These are phyloP conservation scores for Sporothrix phasma DNA, from an alignment of 2,329 filamentous ascomycete species.

Conservation along the genomic window DNA sequence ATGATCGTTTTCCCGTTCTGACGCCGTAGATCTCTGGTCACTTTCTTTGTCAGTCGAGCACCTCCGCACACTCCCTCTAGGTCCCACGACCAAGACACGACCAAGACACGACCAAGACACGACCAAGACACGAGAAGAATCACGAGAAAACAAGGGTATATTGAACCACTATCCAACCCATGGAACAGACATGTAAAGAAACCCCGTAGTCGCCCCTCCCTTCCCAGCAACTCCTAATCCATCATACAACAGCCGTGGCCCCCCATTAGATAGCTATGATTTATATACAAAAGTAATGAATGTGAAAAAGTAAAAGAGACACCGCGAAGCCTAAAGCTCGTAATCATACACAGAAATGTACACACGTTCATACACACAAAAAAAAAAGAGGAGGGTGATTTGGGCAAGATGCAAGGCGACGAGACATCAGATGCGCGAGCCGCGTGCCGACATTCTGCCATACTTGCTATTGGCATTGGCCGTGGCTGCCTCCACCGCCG, in stretches of 20 bases:
- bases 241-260: not conserved
- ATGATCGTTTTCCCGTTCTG: not conserved
- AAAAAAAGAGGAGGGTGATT: not conserved
- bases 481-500: constrained; percentile 1
- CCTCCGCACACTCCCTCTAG: not conserved
- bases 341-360: constrained; percentile 2
- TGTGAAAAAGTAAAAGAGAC: too few species aligned
- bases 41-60: not conserved
- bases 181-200: too few species aligned
- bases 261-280: not conserved
- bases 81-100: too few species aligned
- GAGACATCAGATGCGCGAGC: not conserved
- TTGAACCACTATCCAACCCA: not conserved
- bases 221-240: not conserved
- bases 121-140: not conserved
- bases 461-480: constrained; percentile 1
- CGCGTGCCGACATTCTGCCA: not conserved
- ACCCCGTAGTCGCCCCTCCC: too few species aligned
- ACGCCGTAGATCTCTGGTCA: not conserved
- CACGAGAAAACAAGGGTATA: not conserved
- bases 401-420: not conserved
- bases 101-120: not conserved
- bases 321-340: not conserved
- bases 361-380: not conserved
- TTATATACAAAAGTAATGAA: too few species aligned